Evolutionary conservation across 73 alveolate genomes (phyloP).

Genomic region (Urostyla sp.): DNA sequence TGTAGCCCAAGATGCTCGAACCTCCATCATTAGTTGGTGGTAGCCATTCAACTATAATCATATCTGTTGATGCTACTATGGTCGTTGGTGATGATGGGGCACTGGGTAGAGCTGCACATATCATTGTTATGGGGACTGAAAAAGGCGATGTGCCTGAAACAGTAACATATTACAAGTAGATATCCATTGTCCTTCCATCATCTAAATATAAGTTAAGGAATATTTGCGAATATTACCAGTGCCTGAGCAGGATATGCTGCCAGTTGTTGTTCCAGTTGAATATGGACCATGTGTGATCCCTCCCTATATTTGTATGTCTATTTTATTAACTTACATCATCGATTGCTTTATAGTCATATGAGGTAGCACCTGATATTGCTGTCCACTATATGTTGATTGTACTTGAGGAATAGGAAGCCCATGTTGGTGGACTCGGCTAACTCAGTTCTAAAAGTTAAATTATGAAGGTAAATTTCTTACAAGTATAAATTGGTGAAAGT

Average conservation of each 20-base stretch:
- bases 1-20: constrained; percentile 75
- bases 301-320: constrained; percentile 19
- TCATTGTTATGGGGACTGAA: constrained; percentile 56
- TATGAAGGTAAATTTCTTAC: too few relatives aligned
- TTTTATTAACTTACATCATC: too few relatives aligned
- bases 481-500: too few relatives aligned
- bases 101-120: constrained; percentile 65
- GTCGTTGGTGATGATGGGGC: constrained; percentile 60
- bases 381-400: constrained; percentile 36
- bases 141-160: constrained; percentile 58
- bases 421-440: constrained; percentile 36
- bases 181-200: constrained; percentile 38
- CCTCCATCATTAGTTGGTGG: constrained; percentile 84
- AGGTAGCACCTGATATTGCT: constrained; percentile 15
- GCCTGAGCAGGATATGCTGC: not conserved
- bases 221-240: not conserved
- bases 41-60: constrained; percentile 73
- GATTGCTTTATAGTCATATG: too few relatives aligned
- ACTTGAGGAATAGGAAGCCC: constrained; percentile 44
- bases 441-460: too few relatives aligned
- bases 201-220: not conserved
- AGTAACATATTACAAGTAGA: constrained; percentile 35
- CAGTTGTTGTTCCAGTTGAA: constrained; percentile 1
- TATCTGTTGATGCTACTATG: constrained; percentile 54
- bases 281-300: not conserved